These are phyloP conservation scores for Aspergillus neoniger DNA, from an alignment of 2,329 filamentous ascomycete genomes.

Conservation along the genomic window DNA sequence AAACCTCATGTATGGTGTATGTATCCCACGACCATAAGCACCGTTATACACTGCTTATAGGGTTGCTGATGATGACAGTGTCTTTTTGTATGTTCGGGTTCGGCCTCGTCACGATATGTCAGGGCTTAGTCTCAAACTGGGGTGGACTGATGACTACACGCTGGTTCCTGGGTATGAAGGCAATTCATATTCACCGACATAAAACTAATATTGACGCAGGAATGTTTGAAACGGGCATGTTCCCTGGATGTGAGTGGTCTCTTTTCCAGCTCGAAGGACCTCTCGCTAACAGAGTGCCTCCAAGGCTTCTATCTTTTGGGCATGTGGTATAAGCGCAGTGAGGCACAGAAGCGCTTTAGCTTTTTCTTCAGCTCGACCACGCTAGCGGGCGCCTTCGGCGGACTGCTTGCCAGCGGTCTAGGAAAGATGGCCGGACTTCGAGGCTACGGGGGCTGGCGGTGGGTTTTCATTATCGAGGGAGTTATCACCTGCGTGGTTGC, in stretches of 20 bases:
- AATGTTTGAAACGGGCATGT: slow-evolving; percentile 71
- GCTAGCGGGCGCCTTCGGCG: slow-evolving; percentile 64
- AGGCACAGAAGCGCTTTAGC: slow-evolving; percentile 87
- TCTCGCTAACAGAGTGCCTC: not conserved
- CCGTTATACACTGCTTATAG: not conserved
- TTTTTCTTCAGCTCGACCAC: slow-evolving; percentile 84
- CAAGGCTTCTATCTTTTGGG: slow-evolving; percentile 65
- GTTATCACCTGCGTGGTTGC: slow-evolving; percentile 63
- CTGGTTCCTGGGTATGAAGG: slow-evolving; percentile 69
- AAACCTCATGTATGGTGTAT: slow-evolving; percentile 67
- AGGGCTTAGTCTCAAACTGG: slow-evolving; percentile 79
- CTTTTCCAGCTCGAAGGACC: not conserved
- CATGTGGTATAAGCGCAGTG: slow-evolving; percentile 80
- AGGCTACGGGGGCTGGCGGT: slow-evolving; percentile 61
- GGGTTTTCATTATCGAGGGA: slow-evolving; percentile 64
- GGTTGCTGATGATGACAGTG: slow-evolving; percentile 43
- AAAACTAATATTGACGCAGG: slow-evolving; percentile 37
- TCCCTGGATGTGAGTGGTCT: slow-evolving; percentile 60
- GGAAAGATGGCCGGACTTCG: slow-evolving; percentile 57
- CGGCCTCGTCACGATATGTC: slow-evolving; percentile 71
- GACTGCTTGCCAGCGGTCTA: slow-evolving; percentile 61
- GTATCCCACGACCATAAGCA: slow-evolving; percentile 17
- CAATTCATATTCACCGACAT: too few species aligned
- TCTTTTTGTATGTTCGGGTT: slow-evolving; percentile 83
- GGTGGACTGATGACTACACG: slow-evolving; percentile 73